These are phyloP conservation scores for Eucalyptus regnans DNA, from an alignment of 345 rosid species.

Conservation along the genomic window DNA sequence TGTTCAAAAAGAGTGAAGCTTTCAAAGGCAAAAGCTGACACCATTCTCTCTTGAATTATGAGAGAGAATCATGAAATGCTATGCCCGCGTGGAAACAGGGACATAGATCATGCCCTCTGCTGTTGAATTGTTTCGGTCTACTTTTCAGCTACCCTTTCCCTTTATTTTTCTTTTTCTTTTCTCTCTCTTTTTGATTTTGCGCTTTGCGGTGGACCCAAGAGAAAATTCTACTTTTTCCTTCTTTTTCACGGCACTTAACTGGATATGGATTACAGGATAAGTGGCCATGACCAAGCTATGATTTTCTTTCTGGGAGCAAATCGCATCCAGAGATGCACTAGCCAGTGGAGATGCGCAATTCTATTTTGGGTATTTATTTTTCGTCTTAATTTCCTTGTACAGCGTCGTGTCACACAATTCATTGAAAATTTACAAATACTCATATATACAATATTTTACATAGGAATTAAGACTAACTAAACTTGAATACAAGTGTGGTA, in stretches of 20 bases:
- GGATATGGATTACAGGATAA: background rate
- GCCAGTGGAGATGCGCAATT: background rate
- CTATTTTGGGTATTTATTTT: background rate
- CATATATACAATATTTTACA: background rate
- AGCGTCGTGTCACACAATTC: background rate
- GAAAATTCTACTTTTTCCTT: background rate
- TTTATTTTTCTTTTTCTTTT: background rate
- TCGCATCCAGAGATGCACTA: background rate
- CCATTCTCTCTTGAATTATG: background rate
- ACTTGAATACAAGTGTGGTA: background rate
- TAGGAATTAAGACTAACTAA: background rate
- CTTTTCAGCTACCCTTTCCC: background rate
- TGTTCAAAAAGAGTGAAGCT: background rate
- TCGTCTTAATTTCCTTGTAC: background rate
- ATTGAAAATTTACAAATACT: background rate
- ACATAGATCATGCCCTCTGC: background rate
- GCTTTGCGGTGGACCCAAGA: background rate
- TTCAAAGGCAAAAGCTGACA: constrained; percentile 5
- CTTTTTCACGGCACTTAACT: background rate
- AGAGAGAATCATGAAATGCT: background rate
- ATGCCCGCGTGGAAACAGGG: background rate
- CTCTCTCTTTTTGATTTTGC: background rate
- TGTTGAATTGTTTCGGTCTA: background rate
- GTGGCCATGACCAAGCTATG: background rate
- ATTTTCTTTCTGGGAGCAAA: background rate